Conservation (phyloP, 2,329 filamentous ascomycete genomes). For the Beauveria sp. region DNA sequence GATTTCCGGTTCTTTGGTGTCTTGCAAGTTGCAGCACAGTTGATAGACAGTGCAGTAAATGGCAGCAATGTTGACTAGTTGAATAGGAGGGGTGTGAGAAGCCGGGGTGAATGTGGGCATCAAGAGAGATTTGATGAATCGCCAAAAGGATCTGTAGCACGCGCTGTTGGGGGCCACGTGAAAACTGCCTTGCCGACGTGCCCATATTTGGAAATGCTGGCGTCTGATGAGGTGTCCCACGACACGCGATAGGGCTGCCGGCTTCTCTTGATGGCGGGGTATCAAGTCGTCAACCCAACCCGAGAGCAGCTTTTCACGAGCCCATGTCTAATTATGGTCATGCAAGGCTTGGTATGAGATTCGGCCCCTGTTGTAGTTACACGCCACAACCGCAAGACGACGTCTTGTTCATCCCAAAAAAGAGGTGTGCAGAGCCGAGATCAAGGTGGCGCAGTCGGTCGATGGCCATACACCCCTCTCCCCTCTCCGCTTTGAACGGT, state of each 20-base stretch:
- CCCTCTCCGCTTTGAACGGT: no score
- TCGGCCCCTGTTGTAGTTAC: neutral
- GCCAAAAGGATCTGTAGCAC: no score
- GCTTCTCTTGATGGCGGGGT: neutral
- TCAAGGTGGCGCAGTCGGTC: slow-evolving; percentile 2
- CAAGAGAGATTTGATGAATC: no score
- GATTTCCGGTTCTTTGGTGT: neutral
- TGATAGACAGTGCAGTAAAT: neutral
- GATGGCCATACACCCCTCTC: neutral
- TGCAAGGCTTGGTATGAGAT: neutral
- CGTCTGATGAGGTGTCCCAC: neutral
- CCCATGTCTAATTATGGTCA: neutral
- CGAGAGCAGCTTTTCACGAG: neutral
- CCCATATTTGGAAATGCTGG: neutral
- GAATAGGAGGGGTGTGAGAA: neutral
- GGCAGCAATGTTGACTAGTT: neutral
- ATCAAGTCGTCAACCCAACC: neutral
- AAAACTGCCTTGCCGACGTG: neutral
- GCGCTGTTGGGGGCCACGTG: no score
- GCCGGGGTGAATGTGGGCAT: neutral
- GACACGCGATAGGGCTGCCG: neutral
- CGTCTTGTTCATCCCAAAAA: neutral
- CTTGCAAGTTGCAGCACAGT: no score
- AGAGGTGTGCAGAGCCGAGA: neutral
- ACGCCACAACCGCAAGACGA: slow-evolving; percentile 4